Percentiles rank a stretch among this genome's conserved stretches.
Conservation (phyloP, 2,329 filamentous ascomycete species). For the Aspergillus fumigatiaffinis region DNA sequence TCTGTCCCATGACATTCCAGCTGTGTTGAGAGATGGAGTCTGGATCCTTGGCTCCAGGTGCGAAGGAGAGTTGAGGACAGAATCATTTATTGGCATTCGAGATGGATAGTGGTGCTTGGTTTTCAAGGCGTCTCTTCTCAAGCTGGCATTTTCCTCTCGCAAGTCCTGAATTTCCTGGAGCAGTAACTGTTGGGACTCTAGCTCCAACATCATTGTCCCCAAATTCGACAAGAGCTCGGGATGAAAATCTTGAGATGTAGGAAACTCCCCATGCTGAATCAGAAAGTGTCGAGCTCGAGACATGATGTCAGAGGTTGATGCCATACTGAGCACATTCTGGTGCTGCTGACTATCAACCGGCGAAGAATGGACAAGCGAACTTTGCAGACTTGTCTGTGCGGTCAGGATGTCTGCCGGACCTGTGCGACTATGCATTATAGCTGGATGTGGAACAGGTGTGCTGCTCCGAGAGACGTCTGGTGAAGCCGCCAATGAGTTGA, state of each 20-base stretch:
- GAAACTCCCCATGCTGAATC: conserved; percentile 8
- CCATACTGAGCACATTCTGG: not conserved
- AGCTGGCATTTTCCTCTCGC: conserved; percentile 20
- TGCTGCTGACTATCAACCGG: not conserved
- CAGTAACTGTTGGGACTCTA: conserved; percentile 17
- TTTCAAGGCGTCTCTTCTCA: conserved; percentile 7
- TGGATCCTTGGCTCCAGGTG: conserved; percentile 5
- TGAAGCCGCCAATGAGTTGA: conserved; percentile 2
- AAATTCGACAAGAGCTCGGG: conserved; percentile 20
- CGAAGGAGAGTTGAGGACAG: conserved; percentile 4
- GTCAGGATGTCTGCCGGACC: not conserved
- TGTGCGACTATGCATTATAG: not conserved
- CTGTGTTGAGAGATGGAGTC: conserved; percentile 10
- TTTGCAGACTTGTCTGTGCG: not conserved
- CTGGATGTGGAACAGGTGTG: conserved; percentile 1
- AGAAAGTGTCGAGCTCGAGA: conserved; percentile 10
- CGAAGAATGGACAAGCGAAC: not conserved
- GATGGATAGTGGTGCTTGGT: conserved; percentile 11
- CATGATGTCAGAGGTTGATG: not conserved
- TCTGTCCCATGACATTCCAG: conserved; percentile 22
- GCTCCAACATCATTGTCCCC: conserved; percentile 18
- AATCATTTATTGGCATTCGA: conserved; percentile 8
- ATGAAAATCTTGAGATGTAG: conserved; percentile 8
- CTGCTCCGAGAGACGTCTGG: conserved; percentile 10
- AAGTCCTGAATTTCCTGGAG: conserved; percentile 17